A percentile compares a stretch with the other conserved stretches of the same genome.
phyloP scores from a whole-genome alignment of 2,329 filamentous ascomycete species.

The Ceratocystis papillata region DNA sequence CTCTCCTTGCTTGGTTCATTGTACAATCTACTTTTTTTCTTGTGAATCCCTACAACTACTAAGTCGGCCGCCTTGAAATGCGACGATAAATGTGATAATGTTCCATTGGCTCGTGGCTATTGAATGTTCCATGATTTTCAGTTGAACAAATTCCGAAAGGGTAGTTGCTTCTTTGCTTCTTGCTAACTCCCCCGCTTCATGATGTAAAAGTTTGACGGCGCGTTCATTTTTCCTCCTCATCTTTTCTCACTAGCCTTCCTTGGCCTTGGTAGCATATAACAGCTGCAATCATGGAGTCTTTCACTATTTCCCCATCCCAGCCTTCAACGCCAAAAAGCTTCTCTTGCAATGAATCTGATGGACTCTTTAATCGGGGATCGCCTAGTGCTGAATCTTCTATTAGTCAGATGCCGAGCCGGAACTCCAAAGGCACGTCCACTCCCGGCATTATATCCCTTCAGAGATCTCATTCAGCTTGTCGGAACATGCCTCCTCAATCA shows the following conservation, averaged over 20 bases:
- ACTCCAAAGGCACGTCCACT: conserved; percentile 16
- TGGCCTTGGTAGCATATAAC: not conserved
- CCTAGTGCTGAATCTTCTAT: conserved; percentile 22
- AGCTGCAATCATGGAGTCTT: conserved; percentile 9
- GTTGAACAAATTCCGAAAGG: not conserved
- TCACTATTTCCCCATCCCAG: conserved; percentile 11
- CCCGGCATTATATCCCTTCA: conserved; percentile 2
- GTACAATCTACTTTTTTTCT: not conserved
- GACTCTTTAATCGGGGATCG: not conserved
- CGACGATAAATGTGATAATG: too few species aligned
- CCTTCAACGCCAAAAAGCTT: not conserved
- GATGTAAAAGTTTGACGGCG: not conserved
- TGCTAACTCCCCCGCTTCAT: not conserved
- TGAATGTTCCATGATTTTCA: not conserved
- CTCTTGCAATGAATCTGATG: not conserved
- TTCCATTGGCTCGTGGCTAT: not conserved
- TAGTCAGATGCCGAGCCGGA: conserved; percentile 22
- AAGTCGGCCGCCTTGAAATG: not conserved
- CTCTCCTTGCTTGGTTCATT: not conserved
- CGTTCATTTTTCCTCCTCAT: not conserved
- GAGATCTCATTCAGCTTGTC: not conserved
- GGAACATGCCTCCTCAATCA: not conserved
- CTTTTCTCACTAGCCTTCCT: not conserved
- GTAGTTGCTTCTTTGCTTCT: conserved; percentile 6
- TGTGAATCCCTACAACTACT: not conserved